These are phyloP conservation scores for Verticillium zaregamsianum DNA, from an alignment of 2,329 filamentous ascomycete species.

Conservation along the genomic window DNA sequence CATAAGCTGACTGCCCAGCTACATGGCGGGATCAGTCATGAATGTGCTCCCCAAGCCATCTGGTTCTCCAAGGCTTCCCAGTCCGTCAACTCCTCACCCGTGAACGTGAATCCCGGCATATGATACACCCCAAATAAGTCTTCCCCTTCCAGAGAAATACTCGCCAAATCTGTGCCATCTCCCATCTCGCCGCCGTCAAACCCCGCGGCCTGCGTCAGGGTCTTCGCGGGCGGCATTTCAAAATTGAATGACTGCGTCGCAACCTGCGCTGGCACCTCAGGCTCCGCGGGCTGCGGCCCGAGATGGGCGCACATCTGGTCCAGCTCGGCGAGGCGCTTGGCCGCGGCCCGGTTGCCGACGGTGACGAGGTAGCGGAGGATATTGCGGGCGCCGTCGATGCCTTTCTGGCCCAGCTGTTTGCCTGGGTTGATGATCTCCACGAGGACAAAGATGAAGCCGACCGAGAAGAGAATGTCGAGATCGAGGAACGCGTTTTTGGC, in stretches of 20 bases:
- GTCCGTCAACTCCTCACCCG: constrained; percentile 7
- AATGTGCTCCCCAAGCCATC: too few relatives aligned
- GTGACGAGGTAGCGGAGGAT: constrained; percentile 5
- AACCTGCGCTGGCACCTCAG: background rate
- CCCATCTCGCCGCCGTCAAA: background rate
- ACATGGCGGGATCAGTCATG: too few relatives aligned
- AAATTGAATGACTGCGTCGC: background rate
- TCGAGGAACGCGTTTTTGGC: constrained; percentile 11
- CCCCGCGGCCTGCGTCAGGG: background rate
- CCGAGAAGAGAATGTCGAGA: constrained; percentile 11
- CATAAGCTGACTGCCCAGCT: too few relatives aligned
- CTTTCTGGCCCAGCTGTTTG: constrained; percentile 2
- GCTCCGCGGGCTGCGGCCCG: background rate
- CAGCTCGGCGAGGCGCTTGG: constrained; percentile 4
- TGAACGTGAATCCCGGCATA: background rate
- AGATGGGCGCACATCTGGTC: constrained; percentile 10
- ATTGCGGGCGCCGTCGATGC: constrained; percentile 3
- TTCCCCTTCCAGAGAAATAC: constrained; percentile 6
- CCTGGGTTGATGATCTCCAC: constrained; percentile 6
- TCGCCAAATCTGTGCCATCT: background rate
- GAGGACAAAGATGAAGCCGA: constrained; percentile 12
- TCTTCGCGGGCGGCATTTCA: too few relatives aligned
- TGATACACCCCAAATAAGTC: constrained; percentile 5
- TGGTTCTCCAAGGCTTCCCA: constrained; percentile 5
- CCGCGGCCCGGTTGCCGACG: constrained; percentile 8